Percentiles rank a stretch among this genome's conserved stretches.
Conservation (phyloP, 768 basidiomycete genomes). For the Gymnopilus dilepis region DNA sequence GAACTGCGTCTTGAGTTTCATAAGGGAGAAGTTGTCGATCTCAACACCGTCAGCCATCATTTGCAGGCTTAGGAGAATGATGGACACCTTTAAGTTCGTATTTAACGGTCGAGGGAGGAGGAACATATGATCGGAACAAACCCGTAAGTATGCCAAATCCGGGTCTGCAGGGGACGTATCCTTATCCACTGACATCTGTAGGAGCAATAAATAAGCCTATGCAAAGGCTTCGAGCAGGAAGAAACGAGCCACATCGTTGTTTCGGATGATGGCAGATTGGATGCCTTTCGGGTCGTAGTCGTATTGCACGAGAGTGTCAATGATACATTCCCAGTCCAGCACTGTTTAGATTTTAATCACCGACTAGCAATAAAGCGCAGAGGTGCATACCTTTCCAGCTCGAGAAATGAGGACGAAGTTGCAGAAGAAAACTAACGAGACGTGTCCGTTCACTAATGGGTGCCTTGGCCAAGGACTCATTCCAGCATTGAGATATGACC, state of each 20-base stretch:
- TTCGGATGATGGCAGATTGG: constrained; percentile 40
- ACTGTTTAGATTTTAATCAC: constrained; percentile 42
- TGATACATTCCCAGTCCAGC: constrained; percentile 65
- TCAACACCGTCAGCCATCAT: constrained; percentile 70
- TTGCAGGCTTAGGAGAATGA: constrained; percentile 62
- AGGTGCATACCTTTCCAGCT: constrained; percentile 60
- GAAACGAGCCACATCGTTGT: constrained; percentile 46
- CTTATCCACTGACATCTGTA: background rate
- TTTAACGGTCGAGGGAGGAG: constrained; percentile 5
- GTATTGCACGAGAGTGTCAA: constrained; percentile 62
- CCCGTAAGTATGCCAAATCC: constrained; percentile 53
- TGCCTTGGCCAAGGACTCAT: constrained; percentile 59
- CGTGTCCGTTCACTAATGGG: constrained; percentile 61
- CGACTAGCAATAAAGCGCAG: background rate
- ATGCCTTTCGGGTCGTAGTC: constrained; percentile 45
- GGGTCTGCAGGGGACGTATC: constrained; percentile 40
- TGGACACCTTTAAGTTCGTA: constrained; percentile 47
- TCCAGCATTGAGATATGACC: constrained; percentile 71
- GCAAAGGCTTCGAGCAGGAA: background rate
- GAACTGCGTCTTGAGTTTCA: constrained; percentile 66
- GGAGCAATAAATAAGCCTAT: constrained; percentile 1
- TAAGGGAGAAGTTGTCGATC: constrained; percentile 54
- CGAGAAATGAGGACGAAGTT: constrained; percentile 72
- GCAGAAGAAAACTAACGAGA: constrained; percentile 66
- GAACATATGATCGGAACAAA: constrained; percentile 28